These are phyloP conservation scores for Besnoitia besnoiti DNA, from an alignment of 169 alveolate species.

Conservation along the genomic window DNA sequence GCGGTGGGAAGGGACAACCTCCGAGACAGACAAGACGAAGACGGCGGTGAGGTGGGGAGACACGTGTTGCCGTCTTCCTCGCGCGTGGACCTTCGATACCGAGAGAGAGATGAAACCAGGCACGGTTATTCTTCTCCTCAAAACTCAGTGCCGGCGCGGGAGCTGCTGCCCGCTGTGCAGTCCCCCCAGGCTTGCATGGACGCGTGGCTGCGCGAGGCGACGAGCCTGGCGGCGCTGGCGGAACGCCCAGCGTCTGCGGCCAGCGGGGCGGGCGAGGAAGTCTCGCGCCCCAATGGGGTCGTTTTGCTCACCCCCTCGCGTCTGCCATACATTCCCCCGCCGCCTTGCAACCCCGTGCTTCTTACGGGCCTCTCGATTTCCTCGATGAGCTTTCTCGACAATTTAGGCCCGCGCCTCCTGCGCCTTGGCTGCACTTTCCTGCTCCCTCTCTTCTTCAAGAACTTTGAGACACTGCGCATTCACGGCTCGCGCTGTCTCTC, in stretches of 20 bases:
- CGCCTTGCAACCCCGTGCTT: neutral
- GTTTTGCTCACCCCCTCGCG: neutral
- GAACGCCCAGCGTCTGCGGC: neutral
- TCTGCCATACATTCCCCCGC: constrained; percentile 9
- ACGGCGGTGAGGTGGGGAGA: neutral
- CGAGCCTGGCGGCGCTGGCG: neutral
- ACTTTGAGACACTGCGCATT: constrained; percentile 42
- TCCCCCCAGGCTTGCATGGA: constrained; percentile 20
- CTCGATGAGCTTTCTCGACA: neutral
- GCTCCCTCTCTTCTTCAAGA: constrained; percentile 31
- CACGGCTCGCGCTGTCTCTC: constrained; percentile 4
- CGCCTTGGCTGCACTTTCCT: constrained; percentile 45
- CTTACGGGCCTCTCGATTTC: neutral
- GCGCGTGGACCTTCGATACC: too few relatives aligned
- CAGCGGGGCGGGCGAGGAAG: constrained; percentile 12
- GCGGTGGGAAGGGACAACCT: neutral
- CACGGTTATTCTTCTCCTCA: too few relatives aligned
- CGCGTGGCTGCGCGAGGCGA: neutral
- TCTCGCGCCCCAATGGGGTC: neutral
- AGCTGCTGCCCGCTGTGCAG: constrained; percentile 11
- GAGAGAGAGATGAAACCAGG: too few relatives aligned
- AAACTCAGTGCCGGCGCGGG: too few relatives aligned
- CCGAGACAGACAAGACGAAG: neutral
- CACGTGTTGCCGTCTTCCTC: too few relatives aligned
- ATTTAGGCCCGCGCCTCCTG: neutral